A percentile compares a stretch with the other conserved stretches of the same genome.
Evolutionary conservation across 1,284 basidiomycete genomes (phyloP).

Genomic region (Leccinum variabile): DNA sequence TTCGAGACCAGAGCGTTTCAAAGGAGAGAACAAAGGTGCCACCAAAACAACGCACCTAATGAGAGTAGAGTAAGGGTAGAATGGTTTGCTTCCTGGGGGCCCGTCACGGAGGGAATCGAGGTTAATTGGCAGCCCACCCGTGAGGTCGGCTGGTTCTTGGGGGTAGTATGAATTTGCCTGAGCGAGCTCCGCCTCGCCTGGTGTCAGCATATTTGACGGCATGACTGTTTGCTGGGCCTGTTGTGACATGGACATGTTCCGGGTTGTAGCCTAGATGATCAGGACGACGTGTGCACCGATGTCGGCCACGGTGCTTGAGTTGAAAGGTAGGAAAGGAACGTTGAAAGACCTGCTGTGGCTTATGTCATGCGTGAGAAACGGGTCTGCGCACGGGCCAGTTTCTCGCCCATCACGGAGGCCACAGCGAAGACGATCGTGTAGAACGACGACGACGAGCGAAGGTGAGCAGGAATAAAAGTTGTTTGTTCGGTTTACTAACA

Average conservation of each 20-base stretch:
- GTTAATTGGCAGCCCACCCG: slow-evolving; percentile 78
- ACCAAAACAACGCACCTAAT: slow-evolving; percentile 58
- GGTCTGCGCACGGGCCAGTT: slow-evolving; percentile 38
- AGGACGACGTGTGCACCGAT: slow-evolving; percentile 11
- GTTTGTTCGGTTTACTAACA: slow-evolving; percentile 50
- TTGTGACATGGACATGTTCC: slow-evolving; percentile 36
- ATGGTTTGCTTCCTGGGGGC: slow-evolving; percentile 80
- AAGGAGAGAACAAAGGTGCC: not conserved
- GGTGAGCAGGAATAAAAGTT: slow-evolving; percentile 33
- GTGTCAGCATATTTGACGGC: slow-evolving; percentile 42
- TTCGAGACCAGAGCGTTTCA: not conserved
- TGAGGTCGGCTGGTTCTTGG: slow-evolving; percentile 68
- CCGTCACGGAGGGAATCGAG: slow-evolving; percentile 80
- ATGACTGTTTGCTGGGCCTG: slow-evolving; percentile 44
- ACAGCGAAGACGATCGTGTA: slow-evolving; percentile 21
- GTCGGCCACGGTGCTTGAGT: slow-evolving; percentile 29
- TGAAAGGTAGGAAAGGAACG: slow-evolving; percentile 36
- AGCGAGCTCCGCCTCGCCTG: slow-evolving; percentile 46
- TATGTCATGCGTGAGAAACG: slow-evolving; percentile 44
- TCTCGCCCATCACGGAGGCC: slow-evolving; percentile 24
- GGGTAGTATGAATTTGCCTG: slow-evolving; percentile 66
- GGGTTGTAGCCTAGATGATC: slow-evolving; percentile 10
- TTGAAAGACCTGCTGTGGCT: slow-evolving; percentile 37
- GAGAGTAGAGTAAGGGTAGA: slow-evolving; percentile 84
- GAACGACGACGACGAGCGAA: slow-evolving; percentile 23